Evolutionary conservation across 2,329 filamentous ascomycete genomes (phyloP), one percentile per base, ranked within the genome.

Genomic region (Thelonectria blattea): DNA sequence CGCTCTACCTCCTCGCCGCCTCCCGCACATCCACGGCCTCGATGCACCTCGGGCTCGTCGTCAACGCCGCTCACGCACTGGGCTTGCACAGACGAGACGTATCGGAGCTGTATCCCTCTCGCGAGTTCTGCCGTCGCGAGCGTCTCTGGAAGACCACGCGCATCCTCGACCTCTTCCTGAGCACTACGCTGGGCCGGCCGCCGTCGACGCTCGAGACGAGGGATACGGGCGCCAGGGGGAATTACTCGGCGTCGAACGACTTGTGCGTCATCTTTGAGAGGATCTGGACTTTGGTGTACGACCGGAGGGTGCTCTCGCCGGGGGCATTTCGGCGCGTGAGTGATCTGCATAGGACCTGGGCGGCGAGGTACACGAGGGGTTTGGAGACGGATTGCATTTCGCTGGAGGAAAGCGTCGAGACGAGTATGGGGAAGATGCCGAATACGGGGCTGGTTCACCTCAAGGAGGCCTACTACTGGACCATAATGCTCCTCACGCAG

Each of bases 31-130:
- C 76, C 39, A 71, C 75, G 3, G 76, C 76, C 0, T 77, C 73
- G 11, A 75, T 78, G 73, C 70, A 76, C 30, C 68, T 78, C 3
- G 76, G 76, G 3, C 70, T 73, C 30, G 76, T 74, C 2, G 74
- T 73, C 2, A n/a, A 15, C n/a, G 78, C 79, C 7, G 74, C 74
- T 1, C 72, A 74, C 47, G 68, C 72, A 0, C 60, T 76, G 11
- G 74, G 73, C 0, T 65, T 75, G 2, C 70, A 76, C 42, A 61
- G 69, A 3, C 49, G 64, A 5, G 63, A 76, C 30, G 67, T 71
- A 52, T 65, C 65, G 1, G 64, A 67, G 5, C 56, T 71, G 0
- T 74, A 73, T 17, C 58, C 63, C 0, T 55, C n/a, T n/a, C n/a
- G 52, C 1, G 71, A 75, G 39, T 65, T 62, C 2, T 56, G 51